A percentile compares a stretch with the other conserved stretches of the same genome.
Evolutionary conservation across 2,329 filamentous ascomycete species (phyloP).

Genomic region (Colletotrichum spinosum): DNA sequence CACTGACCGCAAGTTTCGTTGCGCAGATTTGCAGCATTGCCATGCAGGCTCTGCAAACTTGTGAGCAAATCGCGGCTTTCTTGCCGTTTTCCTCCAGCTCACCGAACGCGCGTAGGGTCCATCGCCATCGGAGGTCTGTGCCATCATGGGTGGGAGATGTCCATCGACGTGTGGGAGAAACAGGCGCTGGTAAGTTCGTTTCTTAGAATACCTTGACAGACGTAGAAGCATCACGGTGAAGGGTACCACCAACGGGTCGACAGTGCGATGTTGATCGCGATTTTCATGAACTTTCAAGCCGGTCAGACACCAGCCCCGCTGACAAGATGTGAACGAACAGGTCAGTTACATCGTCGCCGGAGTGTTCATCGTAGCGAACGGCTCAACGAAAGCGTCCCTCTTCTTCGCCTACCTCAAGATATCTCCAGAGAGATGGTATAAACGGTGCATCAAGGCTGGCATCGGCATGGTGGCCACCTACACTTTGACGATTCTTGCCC

Average conservation of each 20-base stretch:
- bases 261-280: no score
- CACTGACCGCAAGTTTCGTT: conserved; percentile 21
- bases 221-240: no score
- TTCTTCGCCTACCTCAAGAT: conserved; percentile 50
- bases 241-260: no score
- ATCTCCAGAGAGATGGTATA: conserved; percentile 46
- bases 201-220: no score
- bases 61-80: conserved; percentile 19
- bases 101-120: conserved; percentile 35
- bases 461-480: conserved; percentile 45
- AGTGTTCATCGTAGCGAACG: conserved; percentile 48
- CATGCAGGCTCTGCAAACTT: conserved; percentile 42
- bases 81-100: no score
- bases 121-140: conserved; percentile 42
- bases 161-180: conserved; percentile 37
- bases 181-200: conserved; percentile 39
- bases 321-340: conserved; percentile 22
- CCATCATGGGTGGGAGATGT: conserved; percentile 45
- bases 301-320: neutral
- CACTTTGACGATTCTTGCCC: conserved; percentile 40
- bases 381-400: conserved; percentile 50
- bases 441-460: conserved; percentile 41
- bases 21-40: conserved; percentile 39
- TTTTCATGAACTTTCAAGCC: no score
- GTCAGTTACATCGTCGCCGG: conserved; percentile 43